These are phyloP conservation scores for Aureobasidium subglaciale DNA, from an alignment of 2,329 filamentous ascomycete genomes.

Conservation along the genomic window DNA sequence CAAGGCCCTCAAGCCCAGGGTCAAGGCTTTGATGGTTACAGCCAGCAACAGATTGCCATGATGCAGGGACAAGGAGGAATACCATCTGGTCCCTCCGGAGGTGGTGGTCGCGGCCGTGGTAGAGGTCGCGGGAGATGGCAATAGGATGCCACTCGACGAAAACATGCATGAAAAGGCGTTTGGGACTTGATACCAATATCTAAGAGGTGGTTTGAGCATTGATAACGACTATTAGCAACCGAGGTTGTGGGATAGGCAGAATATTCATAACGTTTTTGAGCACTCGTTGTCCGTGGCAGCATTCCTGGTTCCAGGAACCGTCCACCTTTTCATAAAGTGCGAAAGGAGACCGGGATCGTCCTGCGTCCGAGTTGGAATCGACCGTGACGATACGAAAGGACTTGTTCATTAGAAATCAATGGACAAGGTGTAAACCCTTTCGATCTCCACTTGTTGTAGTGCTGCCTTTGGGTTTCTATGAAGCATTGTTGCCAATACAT, in stretches of 20 bases:
- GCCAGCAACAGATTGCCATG: constrained; percentile 30
- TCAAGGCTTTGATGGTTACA: constrained; percentile 26
- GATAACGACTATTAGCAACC: background rate
- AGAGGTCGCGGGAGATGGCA: constrained; percentile 22
- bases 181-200: background rate
- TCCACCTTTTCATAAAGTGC: too few species aligned
- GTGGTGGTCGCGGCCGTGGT: constrained; percentile 26
- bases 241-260: background rate
- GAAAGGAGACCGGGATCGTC: too few species aligned
- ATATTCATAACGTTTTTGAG: background rate
- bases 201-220: background rate
- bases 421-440: too few species aligned
- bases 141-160: background rate
- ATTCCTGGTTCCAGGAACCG: too few species aligned
- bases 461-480: too few species aligned
- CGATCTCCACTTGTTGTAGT: too few species aligned
- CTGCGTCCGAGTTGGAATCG: too few species aligned
- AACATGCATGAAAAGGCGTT: constrained; percentile 4
- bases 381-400: too few species aligned
- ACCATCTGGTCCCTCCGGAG: constrained; percentile 11
- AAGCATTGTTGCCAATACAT: too few species aligned
- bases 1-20: constrained; percentile 24
- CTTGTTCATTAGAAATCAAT: too few species aligned
- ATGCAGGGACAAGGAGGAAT: constrained; percentile 25
- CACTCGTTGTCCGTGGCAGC: too few species aligned